Evolutionary conservation across 371 early-diverging fungal species (phyloP), one percentile per base, ranked within the genome.

Genomic region (Zopfochytrium polystomum): DNA sequence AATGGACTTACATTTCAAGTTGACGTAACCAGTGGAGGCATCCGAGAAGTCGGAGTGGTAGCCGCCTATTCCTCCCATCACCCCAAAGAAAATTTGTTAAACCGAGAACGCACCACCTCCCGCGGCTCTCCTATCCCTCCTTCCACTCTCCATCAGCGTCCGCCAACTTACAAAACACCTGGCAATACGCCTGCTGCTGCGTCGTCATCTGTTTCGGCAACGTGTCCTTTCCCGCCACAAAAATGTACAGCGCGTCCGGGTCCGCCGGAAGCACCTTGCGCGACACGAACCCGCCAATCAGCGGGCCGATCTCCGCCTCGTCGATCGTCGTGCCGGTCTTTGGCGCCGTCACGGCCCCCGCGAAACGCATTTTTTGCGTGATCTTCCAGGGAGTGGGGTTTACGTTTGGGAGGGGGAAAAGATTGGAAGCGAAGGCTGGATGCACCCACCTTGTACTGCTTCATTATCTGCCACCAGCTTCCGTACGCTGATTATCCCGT

Each of bases 121-220:
- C n/a, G n/a, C n/a, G n/a, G n/a, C n/a, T n/a, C n/a, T n/a, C n/a
- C n/a, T n/a, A n/a, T n/a, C n/a, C n/a, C n/a, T n/a, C n/a, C n/a
- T n/a, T n/a, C n/a, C n/a, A n/a, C n/a, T n/a, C n/a, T n/a, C n/a
- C n/a, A n/a, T n/a, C n/a, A n/a, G n/a, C n/a, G n/a, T n/a, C n/a
- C n/a, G n/a, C n/a, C n/a, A 25, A 44, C 55, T 54, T 23, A 61
- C 62, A 61, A 34, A 61, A 61, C 2, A 61, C 62, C 29, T 22
- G 52, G 27, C 62, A 61, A 25, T 61, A 61, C 33, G n/a, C 20
- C 26, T 54, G 52, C 22, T 52, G 54, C 22, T 29, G 27, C 4
- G 62, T 61, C 31, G 62, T 61, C 9, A 61, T 20, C 25, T 25
- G 27, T 31, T 30, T 44, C 26, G 34, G 51, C 42, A 13, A 9